Evolutionary conservation across 345 rosid genomes (phyloP), one percentile per base, ranked within the genome.

Genomic region (Rubroshorea leprosula): DNA sequence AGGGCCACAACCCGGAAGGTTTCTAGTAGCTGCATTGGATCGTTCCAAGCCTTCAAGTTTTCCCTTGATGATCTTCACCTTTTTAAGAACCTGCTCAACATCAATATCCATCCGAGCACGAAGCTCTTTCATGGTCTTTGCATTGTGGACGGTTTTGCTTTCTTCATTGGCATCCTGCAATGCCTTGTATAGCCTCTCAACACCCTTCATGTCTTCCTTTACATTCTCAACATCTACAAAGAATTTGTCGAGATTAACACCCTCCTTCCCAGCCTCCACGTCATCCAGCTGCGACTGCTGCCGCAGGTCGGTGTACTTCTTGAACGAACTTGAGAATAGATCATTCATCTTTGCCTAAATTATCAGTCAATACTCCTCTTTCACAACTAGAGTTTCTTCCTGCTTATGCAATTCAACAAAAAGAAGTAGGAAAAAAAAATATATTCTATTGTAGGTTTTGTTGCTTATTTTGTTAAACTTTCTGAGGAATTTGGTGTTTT

Each of bases 121-220:
- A 0, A 88, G 68, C 23, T 73, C 74, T 53, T 88, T 86, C 76
- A 86, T 74, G 19, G 75, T 74, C 43, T 80, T 86, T 14, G 90
- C 90, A 23, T 77, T 73, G 47, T 85, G 90, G 5, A 71, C 78
- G 29, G 53, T 72, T 51, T 83, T 84, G 79, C 85, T 68, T 51
- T 91, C 95, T 61, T 84, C 90, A 48, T 85, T 86, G 1, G 92
- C 83, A 18, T 86, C 92, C n/a, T 81, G 90, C 21, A 86, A 73
- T 20, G 54, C 79, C 74, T 70, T 84, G 78, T 76, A 74, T 57
- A 88, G 69, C 54, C 55, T 70, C 68, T 91, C 90, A 5, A 84
- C 65, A 5, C 47, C 57, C 65, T 64, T 66, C 82, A 86, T 86
- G 60, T 88, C 95, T 8, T 78, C 84, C 55, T 86, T 88, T 0